Conservation (phyloP, 345 rosid genomes). For the Camelina sativa region DNA sequence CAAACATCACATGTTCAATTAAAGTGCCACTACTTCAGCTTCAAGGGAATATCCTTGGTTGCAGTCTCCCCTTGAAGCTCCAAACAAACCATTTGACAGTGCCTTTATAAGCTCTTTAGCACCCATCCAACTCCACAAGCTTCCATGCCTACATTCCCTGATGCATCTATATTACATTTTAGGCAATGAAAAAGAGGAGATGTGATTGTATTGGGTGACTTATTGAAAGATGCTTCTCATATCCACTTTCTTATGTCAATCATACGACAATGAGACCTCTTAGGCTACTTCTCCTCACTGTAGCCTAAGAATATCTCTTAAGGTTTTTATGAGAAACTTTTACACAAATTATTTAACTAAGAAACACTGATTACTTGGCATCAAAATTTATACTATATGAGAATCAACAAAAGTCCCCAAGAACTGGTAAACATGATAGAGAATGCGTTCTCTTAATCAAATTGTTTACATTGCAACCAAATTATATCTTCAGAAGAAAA, state of each 20-base stretch:
- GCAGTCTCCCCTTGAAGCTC: too few relatives aligned
- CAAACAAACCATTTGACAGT: neutral
- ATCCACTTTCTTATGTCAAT: neutral
- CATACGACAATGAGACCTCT: neutral
- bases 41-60: too few relatives aligned
- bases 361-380: neutral
- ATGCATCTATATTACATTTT: neutral
- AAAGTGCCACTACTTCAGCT: neutral
- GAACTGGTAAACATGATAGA: neutral
- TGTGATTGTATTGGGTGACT: neutral
- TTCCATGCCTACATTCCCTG: neutral
- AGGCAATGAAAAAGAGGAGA: neutral
- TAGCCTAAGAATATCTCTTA: neutral
- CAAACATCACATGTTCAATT: neutral
- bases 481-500: neutral
- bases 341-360: conserved; percentile 6
- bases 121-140: neutral
- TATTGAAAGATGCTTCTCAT: neutral
- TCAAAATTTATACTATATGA: neutral
- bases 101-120: neutral
- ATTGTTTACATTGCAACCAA: neutral
- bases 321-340: neutral
- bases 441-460: neutral
- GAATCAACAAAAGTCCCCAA: neutral
- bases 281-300: neutral